These are phyloP conservation scores for Serendipita vermifera DNA, from an alignment of 768 basidiomycete species.

Conservation along the genomic window DNA sequence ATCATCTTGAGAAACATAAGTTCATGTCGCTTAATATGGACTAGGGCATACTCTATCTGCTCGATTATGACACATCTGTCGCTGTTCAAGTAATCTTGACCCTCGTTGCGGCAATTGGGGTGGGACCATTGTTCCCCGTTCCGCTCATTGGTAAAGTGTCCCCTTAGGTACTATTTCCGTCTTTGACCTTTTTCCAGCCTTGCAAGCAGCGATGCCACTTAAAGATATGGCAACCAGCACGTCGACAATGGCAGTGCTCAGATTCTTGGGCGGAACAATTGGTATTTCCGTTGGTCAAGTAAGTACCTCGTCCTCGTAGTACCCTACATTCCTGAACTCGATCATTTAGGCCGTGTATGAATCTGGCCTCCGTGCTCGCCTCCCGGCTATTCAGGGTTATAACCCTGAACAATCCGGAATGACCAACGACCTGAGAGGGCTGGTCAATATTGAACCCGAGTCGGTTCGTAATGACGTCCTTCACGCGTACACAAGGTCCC, in stretches of 20 bases:
- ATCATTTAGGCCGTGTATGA: conserved; percentile 18
- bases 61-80: conserved; percentile 24
- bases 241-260: conserved; percentile 53
- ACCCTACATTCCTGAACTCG: conserved; percentile 9
- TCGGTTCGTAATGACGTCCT: conserved; percentile 36
- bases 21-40: conserved; percentile 29
- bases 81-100: conserved; percentile 52
- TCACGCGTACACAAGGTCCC: conserved; percentile 50
- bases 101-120: conserved; percentile 50
- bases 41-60: background rate
- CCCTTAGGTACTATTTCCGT: background rate
- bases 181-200: conserved; percentile 23
- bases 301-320: conserved; percentile 44
- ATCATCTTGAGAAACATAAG: conserved; percentile 49
- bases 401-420: conserved; percentile 33
- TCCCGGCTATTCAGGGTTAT: conserved; percentile 28
- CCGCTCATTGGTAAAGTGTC: conserved; percentile 13
- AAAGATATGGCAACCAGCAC: conserved; percentile 80
- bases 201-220: conserved; percentile 80
- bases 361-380: conserved; percentile 24
- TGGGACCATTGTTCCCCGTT: conserved; percentile 47
- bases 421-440: conserved; percentile 32
- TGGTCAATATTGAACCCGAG: conserved; percentile 37
- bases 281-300: conserved; percentile 63
- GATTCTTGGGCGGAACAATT: conserved; percentile 63